phyloP scores from a whole-genome alignment of 257 asterid genomes.

The Ocimum tenuiflorum region DNA sequence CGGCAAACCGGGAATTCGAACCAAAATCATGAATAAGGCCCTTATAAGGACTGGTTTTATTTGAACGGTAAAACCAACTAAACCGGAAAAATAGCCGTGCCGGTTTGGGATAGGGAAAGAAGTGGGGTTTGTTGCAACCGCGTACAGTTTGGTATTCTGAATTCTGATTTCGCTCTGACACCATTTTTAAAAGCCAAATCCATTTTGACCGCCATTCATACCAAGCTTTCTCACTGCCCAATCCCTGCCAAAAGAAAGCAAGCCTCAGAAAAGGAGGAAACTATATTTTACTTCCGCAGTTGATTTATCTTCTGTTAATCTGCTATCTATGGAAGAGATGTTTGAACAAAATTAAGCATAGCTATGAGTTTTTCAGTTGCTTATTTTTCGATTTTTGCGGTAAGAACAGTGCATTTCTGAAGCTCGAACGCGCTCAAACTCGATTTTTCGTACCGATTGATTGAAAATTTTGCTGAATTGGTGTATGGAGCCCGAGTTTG shows the following conservation, averaged over 20 bases:
- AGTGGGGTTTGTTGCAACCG: constrained; percentile 32
- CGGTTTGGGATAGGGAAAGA: too few relatives aligned
- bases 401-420: neutral
- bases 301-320: neutral
- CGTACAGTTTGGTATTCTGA: constrained; percentile 28
- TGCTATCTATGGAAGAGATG: neutral
- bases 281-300: neutral
- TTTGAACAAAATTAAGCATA: neutral
- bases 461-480: neutral
- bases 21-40: too few relatives aligned
- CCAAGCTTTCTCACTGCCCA: constrained; percentile 23
- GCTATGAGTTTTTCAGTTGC: neutral
- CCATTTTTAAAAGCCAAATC: constrained; percentile 7
- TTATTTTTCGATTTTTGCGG: neutral
- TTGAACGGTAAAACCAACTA: too few relatives aligned
- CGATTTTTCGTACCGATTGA: neutral
- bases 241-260: constrained; percentile 1
- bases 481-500: constrained; percentile 25
- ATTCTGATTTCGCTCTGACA: constrained; percentile 17
- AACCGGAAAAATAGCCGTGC: neutral
- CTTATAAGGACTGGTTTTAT: too few relatives aligned
- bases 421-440: neutral
- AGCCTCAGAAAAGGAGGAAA: neutral
- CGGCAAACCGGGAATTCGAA: too few relatives aligned
- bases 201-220: constrained; percentile 45